phyloP scores from a whole-genome alignment of 2,329 filamentous ascomycete genomes.

The Sclerotinia minor region DNA sequence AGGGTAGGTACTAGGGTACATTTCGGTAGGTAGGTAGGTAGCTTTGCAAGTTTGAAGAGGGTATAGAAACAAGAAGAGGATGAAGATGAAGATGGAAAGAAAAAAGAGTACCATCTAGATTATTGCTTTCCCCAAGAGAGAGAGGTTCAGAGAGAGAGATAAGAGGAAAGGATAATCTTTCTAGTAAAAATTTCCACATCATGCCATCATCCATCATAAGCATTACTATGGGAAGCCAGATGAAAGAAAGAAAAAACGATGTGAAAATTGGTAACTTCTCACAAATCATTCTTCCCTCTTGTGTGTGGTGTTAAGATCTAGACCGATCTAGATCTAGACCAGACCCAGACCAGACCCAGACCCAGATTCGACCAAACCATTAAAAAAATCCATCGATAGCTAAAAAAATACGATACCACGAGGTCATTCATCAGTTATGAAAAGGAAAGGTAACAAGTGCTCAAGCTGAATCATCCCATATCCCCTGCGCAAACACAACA shows the following conservation, averaged over 20 bases:
- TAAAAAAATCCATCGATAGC: constrained; percentile 13
- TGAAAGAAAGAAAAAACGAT: constrained; percentile 1
- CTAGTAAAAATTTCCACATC: too few species aligned
- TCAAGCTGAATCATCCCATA: constrained; percentile 31
- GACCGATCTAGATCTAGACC: constrained; percentile 19
- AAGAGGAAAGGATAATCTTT: too few species aligned
- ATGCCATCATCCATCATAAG: too few species aligned
- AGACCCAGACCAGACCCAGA: constrained; percentile 19
- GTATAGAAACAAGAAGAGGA: too few species aligned
- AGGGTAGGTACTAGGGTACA: too few species aligned
- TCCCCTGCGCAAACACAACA: constrained; percentile 35
- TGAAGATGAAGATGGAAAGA: too few species aligned
- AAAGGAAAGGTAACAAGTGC: constrained; percentile 34
- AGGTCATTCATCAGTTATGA: constrained; percentile 19
- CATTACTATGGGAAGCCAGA: neutral
- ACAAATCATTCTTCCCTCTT: neutral
- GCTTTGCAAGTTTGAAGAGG: too few species aligned
- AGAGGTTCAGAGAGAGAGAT: too few species aligned
- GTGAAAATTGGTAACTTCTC: constrained; percentile 29
- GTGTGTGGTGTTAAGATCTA: constrained; percentile 9
- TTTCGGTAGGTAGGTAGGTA: too few species aligned
- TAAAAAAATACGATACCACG: constrained; percentile 6
- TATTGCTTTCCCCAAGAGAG: too few species aligned
- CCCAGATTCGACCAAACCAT: constrained; percentile 14
- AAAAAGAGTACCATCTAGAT: too few species aligned